A percentile compares a stretch with the other conserved stretches of the same genome.
Conservation (phyloP, 495 filamentous ascomycete genomes). For the Penicillium verhagenii region DNA sequence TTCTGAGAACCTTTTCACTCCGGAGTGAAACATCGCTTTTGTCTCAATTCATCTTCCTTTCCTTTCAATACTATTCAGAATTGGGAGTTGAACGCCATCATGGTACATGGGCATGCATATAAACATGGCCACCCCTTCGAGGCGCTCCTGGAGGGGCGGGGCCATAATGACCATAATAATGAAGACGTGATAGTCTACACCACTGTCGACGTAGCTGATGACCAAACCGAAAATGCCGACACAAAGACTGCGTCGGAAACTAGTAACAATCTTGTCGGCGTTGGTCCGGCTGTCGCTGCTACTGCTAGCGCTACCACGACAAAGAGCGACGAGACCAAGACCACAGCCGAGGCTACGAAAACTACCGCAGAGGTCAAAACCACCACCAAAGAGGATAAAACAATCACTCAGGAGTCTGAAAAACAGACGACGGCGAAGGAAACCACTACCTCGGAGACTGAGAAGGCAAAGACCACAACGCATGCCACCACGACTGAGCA, state of each 20-base stretch:
- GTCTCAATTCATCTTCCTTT: background rate
- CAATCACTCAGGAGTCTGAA: background rate
- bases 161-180: background rate
- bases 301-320: conserved; percentile 13
- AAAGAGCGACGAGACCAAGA: conserved; percentile 6
- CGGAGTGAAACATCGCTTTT: conserved; percentile 11
- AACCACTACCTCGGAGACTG: conserved; percentile 1
- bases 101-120: conserved; percentile 32
- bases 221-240: background rate
- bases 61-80: conserved; percentile 1
- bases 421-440: background rate
- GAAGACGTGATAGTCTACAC: conserved; percentile 20
- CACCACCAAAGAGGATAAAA: background rate
- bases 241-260: conserved; percentile 6
- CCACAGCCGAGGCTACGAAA: background rate
- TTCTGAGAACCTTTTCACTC: background rate
- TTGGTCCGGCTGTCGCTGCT: conserved; percentile 22
- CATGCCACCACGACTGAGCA: conserved; percentile 9
- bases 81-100: conserved; percentile 2
- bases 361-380: conserved; percentile 5
- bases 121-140: conserved; percentile 22
- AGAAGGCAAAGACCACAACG: conserved; percentile 6
- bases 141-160: conserved; percentile 15
- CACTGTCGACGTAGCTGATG: conserved; percentile 11
- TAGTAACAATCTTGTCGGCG: conserved; percentile 9